Evolutionary conservation across 2,329 filamentous ascomycete genomes (phyloP).

Genomic region (Allantophomopsis cytisporea): DNA sequence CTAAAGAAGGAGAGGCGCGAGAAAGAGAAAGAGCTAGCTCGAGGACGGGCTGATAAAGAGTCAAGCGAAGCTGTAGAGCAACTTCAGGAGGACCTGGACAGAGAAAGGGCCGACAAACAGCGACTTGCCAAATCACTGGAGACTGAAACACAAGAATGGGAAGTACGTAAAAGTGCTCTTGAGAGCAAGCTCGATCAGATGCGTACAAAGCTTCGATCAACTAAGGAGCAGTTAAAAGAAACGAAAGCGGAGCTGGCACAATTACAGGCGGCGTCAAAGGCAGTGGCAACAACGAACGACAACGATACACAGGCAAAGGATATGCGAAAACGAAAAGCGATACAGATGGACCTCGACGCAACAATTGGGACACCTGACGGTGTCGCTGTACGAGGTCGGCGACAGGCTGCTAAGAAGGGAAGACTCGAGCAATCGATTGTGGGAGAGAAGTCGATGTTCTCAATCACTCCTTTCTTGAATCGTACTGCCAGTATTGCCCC

Average conservation of each 20-base stretch:
- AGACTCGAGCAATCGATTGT: conserved; percentile 43
- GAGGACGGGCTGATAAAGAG: conserved; percentile 16
- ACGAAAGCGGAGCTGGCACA: conserved; percentile 33
- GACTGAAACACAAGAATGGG: conserved; percentile 43
- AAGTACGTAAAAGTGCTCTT: conserved; percentile 47
- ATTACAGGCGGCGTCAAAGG: conserved; percentile 16
- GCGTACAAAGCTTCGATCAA: conserved; percentile 34
- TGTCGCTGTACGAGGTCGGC: conserved; percentile 25
- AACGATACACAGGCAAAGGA: conserved; percentile 9
- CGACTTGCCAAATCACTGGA: conserved; percentile 31
- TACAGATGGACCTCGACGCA: conserved; percentile 25
- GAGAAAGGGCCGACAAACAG: conserved; percentile 30
- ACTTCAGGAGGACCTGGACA: conserved; percentile 16
- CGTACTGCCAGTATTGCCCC: conserved; percentile 47
- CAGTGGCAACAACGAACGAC: conserved; percentile 1
- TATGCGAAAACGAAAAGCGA: conserved; percentile 25
- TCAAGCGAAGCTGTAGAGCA: conserved; percentile 16
- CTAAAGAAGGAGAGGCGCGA: conserved; percentile 10
- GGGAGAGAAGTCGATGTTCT: conserved; percentile 85
- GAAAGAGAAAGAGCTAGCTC: conserved; percentile 17
- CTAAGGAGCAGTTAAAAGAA: conserved; percentile 62
- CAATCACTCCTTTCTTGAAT: conserved; percentile 87
- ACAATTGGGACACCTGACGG: conserved; percentile 36
- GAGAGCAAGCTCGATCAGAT: conserved; percentile 55
- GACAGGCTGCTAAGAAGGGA: conserved; percentile 37